phyloP scores from a whole-genome alignment of 192 early-diverging fungal species.

The Gamsiella multidivaricata region DNA sequence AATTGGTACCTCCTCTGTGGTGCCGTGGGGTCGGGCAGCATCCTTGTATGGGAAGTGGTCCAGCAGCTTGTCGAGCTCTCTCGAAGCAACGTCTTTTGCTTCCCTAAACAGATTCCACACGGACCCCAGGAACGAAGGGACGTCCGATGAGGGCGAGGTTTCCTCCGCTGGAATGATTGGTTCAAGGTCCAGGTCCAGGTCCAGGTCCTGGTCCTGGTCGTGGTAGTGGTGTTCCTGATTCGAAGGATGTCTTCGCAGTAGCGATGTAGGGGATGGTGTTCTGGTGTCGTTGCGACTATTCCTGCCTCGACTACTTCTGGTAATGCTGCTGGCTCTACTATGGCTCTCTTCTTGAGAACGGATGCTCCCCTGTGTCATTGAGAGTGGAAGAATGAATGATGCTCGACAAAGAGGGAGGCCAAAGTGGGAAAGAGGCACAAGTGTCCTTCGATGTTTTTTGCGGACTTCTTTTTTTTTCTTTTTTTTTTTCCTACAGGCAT shows the following conservation, averaged over 20 bases:
- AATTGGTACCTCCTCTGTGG: background rate
- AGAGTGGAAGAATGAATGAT: no score
- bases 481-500: no score
- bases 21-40: background rate
- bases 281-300: background rate
- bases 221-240: background rate
- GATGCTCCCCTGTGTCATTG: slow-evolving; percentile 17
- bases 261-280: background rate
- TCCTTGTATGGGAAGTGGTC: slow-evolving; percentile 37
- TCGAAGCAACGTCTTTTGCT: slow-evolving; percentile 26
- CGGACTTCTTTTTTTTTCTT: no score
- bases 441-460: no score
- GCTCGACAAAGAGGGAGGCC: no score
- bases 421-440: no score
- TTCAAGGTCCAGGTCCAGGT: no score
- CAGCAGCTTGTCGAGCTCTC: slow-evolving; percentile 40
- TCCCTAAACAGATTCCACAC: slow-evolving; percentile 47
- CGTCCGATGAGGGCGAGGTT: background rate
- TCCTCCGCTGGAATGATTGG: background rate
- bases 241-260: background rate
- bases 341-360: background rate
- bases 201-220: background rate
- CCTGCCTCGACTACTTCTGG: background rate
- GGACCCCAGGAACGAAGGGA: slow-evolving; percentile 30
- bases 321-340: background rate